Evolutionary conservation across 2,329 filamentous ascomycete species (phyloP).

Genomic region (Biscogniauxia sp.): DNA sequence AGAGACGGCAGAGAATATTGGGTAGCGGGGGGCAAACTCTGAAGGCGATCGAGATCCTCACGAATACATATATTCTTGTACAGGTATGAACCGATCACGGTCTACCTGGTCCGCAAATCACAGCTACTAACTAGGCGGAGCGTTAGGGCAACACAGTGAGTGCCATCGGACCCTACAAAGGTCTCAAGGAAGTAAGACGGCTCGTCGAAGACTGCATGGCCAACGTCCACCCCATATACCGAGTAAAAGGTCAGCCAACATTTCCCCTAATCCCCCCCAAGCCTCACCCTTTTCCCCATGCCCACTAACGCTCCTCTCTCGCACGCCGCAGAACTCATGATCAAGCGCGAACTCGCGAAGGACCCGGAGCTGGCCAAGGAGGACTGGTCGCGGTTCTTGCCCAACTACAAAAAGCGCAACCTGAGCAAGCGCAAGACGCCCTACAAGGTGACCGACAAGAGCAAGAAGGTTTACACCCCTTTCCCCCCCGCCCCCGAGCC

Average conservation of each 20-base stretch:
- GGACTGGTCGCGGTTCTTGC: slow-evolving; percentile 61
- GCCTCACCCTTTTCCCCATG: not conserved
- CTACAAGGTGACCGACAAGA: slow-evolving; percentile 85
- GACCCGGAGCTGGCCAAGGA: slow-evolving; percentile 65
- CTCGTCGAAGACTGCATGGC: slow-evolving; percentile 95
- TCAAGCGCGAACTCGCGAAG: slow-evolving; percentile 87
- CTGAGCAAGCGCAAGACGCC: slow-evolving; percentile 81
- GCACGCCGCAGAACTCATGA: slow-evolving; percentile 44
- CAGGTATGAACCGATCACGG: slow-evolving; percentile 45
- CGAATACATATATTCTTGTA: slow-evolving; percentile 86
- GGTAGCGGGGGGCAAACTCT: slow-evolving; percentile 89
- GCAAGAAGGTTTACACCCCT: slow-evolving; percentile 91
- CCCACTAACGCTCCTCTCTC: not conserved
- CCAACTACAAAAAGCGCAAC: slow-evolving; percentile 94
- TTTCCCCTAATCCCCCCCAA: too few species aligned
- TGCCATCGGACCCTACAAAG: slow-evolving; percentile 89
- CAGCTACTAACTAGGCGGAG: not conserved
- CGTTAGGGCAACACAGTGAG: slow-evolving; percentile 87
- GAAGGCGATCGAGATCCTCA: slow-evolving; percentile 90
- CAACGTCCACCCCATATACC: slow-evolving; percentile 94
- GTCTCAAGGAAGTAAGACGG: slow-evolving; percentile 85
- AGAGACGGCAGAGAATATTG: slow-evolving; percentile 87
- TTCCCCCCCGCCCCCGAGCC: slow-evolving; percentile 97
- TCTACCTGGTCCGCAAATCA: not conserved
- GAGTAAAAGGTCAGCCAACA: slow-evolving; percentile 37